These are phyloP conservation scores for Fusarium acutatum DNA, from an alignment of 2,329 filamentous ascomycete genomes.

Conservation along the genomic window DNA sequence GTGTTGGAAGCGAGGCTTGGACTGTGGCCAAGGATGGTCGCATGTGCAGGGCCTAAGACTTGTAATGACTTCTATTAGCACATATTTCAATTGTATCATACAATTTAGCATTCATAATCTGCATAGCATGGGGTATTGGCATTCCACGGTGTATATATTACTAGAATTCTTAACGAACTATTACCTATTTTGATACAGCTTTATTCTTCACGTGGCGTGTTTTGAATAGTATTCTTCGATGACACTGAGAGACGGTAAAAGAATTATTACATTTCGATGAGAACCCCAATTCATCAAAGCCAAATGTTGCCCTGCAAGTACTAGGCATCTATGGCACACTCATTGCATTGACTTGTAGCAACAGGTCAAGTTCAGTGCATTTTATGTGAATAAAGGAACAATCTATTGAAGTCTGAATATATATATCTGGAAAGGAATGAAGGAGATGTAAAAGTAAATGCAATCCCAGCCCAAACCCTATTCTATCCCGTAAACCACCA, in stretches of 20 bases:
- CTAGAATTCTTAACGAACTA: background rate
- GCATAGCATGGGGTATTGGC: background rate
- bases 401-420: background rate
- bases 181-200: too few relatives aligned
- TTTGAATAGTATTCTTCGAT: background rate
- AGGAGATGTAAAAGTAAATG: background rate
- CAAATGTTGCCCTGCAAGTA: background rate
- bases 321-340: rapidly evolving
- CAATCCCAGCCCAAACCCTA: background rate
- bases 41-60: constrained; percentile 20
- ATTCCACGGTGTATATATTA: background rate
- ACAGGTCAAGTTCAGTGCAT: background rate
- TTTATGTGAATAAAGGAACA: background rate
- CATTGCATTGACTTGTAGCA: too few relatives aligned
- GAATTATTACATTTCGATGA: background rate
- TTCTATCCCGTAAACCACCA: too few relatives aligned
- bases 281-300: too few relatives aligned
- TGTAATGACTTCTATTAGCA: background rate
- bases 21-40: constrained; percentile 9
- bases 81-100: background rate
- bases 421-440: constrained; percentile 3
- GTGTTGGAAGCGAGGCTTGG: constrained; percentile 64
- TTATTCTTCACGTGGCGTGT: too few relatives aligned
- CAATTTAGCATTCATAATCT: background rate
- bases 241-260: background rate